Evolutionary conservation across 163 green algal species (phyloP).

Genomic region (Chlorella variabilis): DNA sequence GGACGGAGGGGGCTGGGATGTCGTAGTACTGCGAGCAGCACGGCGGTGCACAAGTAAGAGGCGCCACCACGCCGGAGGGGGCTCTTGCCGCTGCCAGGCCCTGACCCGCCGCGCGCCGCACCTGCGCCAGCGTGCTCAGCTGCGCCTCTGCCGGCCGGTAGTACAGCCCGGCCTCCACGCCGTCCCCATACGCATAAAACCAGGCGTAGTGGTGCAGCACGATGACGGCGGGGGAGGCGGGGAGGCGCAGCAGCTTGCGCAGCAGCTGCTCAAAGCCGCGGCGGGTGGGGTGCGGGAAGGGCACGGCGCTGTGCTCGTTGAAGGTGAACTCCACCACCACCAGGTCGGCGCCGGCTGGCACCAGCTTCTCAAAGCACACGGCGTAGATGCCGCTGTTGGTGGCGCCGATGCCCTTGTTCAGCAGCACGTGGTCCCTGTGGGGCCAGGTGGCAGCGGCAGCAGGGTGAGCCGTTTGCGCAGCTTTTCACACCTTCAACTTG

Average conservation of each 20-base stretch:
- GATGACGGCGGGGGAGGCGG: background rate
- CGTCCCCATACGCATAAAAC: background rate
- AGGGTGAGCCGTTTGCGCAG: too few relatives aligned
- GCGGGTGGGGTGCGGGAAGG: background rate
- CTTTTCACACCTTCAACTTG: too few relatives aligned
- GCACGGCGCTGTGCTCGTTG: background rate
- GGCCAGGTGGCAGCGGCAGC: too few relatives aligned
- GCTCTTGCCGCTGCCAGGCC: background rate
- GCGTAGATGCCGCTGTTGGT: slow-evolving; percentile 24
- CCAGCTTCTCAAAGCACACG: background rate
- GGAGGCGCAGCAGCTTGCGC: background rate
- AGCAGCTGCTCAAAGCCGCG: slow-evolving; percentile 8
- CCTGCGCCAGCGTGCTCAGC: background rate
- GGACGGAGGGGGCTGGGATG: background rate
- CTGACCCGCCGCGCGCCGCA: background rate
- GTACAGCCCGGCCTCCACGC: background rate
- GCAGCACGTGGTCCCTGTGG: slow-evolving; percentile 12
- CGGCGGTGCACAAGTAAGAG: too few relatives aligned
- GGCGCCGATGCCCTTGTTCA: slow-evolving; percentile 21
- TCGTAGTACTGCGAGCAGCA: slow-evolving; percentile 2
- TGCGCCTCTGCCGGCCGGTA: background rate
- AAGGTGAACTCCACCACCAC: background rate
- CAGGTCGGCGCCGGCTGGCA: slow-evolving; percentile 2
- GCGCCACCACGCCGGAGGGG: too few relatives aligned
- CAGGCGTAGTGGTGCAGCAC: slow-evolving; percentile 19